phyloP scores from a whole-genome alignment of 805 yeast genomes.

The Maudiozyma saulgeensis region DNA sequence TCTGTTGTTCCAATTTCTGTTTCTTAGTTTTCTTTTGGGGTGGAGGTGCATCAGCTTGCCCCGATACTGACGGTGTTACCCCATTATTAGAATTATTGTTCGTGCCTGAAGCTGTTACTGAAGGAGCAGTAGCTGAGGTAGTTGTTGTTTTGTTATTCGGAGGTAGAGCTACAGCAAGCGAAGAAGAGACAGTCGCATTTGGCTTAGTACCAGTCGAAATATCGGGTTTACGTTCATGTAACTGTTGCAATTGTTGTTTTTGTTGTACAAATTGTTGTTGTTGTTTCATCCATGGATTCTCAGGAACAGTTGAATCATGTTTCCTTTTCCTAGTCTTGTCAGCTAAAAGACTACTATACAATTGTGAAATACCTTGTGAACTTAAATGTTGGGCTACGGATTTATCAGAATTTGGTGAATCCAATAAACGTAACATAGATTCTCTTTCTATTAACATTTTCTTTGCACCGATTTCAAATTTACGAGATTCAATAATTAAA shows the following conservation, averaged over 20 bases:
- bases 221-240: constrained; percentile 15
- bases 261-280: constrained; percentile 34
- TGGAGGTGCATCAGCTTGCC: not conserved
- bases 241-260: constrained; percentile 26
- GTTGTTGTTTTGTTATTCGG: constrained; percentile 1
- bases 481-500: constrained; percentile 80
- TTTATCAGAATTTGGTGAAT: constrained; percentile 76
- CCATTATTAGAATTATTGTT: no score
- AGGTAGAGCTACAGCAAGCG: constrained; percentile 2
- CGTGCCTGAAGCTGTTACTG: no score
- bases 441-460: constrained; percentile 78
- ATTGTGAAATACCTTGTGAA: constrained; percentile 81
- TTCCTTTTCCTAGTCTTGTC: constrained; percentile 51
- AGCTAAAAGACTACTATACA: constrained; percentile 69
- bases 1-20: constrained; percentile 26
- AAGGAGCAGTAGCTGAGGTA: constrained; percentile 4
- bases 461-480: constrained; percentile 86
- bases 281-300: constrained; percentile 36
- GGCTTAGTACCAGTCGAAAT: not conserved
- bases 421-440: constrained; percentile 64
- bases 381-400: constrained; percentile 67
- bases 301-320: constrained; percentile 32
- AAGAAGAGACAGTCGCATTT: constrained; percentile 4
- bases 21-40: constrained; percentile 24
- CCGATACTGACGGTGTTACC: not conserved